phyloP scores from a whole-genome alignment of 2,329 filamentous ascomycete species.

The Colletotrichum sp. region DNA sequence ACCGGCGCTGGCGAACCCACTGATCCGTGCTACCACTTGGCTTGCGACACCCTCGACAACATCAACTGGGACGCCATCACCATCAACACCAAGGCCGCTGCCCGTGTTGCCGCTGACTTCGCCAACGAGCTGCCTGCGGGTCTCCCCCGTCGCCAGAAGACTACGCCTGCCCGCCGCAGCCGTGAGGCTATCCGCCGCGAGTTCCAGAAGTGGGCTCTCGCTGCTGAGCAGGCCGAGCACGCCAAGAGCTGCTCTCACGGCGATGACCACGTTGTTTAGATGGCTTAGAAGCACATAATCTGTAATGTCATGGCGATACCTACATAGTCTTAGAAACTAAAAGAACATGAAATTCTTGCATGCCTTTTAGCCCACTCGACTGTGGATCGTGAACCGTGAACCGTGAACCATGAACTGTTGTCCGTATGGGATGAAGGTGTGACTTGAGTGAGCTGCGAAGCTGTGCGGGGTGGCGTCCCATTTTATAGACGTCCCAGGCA shows the following conservation, averaged over 20 bases:
- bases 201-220: conserved; percentile 23
- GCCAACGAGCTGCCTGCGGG: conserved; percentile 37
- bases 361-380: fast-evolving
- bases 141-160: conserved; percentile 34
- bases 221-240: conserved; percentile 20
- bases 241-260: conserved; percentile 20
- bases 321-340: not conserved
- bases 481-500: not conserved
- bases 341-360: not conserved
- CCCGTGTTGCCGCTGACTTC: conserved; percentile 48
- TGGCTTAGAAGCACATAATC: not conserved
- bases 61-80: conserved; percentile 46
- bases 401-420: not conserved
- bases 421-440: not conserved
- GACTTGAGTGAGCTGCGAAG: not conserved
- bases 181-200: conserved; percentile 21
- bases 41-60: conserved; percentile 44
- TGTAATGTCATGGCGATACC: not conserved
- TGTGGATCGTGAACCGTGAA: not conserved
- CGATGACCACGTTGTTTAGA: not conserved
- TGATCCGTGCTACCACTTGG: conserved; percentile 44
- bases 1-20: conserved; percentile 39
- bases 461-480: not conserved
- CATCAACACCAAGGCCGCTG: conserved; percentile 50
- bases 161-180: conserved; percentile 22